Conservation (phyloP, 805 yeast species). For the Saccharomyces cerevisiae region DNA sequence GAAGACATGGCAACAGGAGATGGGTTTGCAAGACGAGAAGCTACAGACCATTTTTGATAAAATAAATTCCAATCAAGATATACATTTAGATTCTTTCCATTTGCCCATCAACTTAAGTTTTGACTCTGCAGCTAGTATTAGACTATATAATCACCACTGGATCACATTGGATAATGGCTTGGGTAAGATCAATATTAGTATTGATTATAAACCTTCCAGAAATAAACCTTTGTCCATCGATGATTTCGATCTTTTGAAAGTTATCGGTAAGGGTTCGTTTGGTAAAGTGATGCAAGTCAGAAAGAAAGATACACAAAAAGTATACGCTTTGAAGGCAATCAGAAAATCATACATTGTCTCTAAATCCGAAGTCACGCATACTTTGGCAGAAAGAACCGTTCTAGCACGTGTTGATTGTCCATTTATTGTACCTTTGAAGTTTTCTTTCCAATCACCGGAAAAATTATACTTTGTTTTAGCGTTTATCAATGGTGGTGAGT, state of each 20-base stretch:
- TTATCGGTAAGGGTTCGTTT: conserved; percentile 95
- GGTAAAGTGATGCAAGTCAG: conserved; percentile 99
- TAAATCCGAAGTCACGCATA: conserved; percentile 90
- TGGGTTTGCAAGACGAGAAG: conserved; percentile 19
- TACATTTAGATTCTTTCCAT: conserved; percentile 65
- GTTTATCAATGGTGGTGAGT: conserved; percentile 94
- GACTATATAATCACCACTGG: conserved; percentile 64
- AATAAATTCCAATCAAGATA: conserved; percentile 48
- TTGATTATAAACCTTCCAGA: conserved; percentile 61
- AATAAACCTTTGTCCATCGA: conserved; percentile 73
- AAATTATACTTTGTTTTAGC: conserved; percentile 84
- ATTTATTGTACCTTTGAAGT: conserved; percentile 91
- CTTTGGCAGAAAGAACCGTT: conserved; percentile 92
- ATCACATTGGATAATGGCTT: conserved; percentile 32
- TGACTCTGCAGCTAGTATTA: conserved; percentile 40
- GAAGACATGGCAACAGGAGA: conserved; percentile 30
- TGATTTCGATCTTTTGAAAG: conserved; percentile 87
- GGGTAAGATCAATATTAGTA: conserved; percentile 52
- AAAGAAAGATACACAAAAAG: conserved; percentile 88
- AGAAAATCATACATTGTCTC: conserved; percentile 92
- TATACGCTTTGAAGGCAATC: conserved; percentile 89
- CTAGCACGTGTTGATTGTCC: conserved; percentile 89
- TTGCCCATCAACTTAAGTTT: conserved; percentile 49
- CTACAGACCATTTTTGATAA: conserved; percentile 27
- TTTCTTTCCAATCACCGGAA: conserved; percentile 95